Evolutionary conservation across 2,329 filamentous ascomycete species (phyloP).

Genomic region (Alternaria solani): DNA sequence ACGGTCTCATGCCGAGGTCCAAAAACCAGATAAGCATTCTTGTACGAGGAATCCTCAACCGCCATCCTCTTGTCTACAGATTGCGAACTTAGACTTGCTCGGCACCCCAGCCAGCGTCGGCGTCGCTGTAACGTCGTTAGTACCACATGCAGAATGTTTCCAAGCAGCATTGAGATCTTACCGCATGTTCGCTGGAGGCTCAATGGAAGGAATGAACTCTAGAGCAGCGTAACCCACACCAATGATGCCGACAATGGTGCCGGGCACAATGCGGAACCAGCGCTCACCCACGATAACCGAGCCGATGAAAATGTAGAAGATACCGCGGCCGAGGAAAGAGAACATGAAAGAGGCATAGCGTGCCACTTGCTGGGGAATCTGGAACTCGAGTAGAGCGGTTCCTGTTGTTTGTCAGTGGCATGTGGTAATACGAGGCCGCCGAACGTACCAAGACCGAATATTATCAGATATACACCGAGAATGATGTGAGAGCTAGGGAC

Average conservation of each 20-base stretch:
- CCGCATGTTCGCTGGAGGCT: conserved; percentile 64
- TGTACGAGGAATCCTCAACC: conserved; percentile 34
- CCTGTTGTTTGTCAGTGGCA: conserved; percentile 55
- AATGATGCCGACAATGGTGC: conserved; percentile 77
- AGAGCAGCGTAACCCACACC: conserved; percentile 75
- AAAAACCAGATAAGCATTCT: conserved; percentile 7
- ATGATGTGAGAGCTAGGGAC: conserved; percentile 72
- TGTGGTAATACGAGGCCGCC: neutral
- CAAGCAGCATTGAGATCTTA: conserved; percentile 26
- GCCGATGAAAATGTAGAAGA: conserved; percentile 97
- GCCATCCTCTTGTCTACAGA: conserved; percentile 33
- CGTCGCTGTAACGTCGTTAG: conserved; percentile 51
- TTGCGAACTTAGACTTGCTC: conserved; percentile 57
- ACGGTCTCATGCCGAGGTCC: conserved; percentile 9
- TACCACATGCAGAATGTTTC: neutral
- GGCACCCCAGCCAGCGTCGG: conserved; percentile 62
- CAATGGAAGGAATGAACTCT: conserved; percentile 61
- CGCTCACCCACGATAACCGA: conserved; percentile 77
- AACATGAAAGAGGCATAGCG: conserved; percentile 98
- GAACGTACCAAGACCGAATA: conserved; percentile 84
- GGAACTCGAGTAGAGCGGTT: conserved; percentile 78
- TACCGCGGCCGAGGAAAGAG: conserved; percentile 92
- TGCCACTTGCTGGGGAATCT: conserved; percentile 90
- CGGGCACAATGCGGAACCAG: conserved; percentile 76
- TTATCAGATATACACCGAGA: conserved; percentile 83